Evolutionary conservation across 768 basidiomycete genomes (phyloP).

Genomic region (Lepiota subincarnata): DNA sequence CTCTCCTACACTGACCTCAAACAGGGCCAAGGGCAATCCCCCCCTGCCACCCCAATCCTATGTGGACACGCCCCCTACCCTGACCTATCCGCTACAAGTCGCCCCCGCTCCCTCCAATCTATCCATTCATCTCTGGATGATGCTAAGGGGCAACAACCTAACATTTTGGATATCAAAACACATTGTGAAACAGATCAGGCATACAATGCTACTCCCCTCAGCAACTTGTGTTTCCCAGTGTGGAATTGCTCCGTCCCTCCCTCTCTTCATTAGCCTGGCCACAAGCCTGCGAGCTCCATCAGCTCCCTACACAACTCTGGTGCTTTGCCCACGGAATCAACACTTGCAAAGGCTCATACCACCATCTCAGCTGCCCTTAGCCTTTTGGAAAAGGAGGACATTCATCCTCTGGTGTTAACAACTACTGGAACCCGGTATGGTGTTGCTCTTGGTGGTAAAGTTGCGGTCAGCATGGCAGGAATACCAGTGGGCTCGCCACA

Average conservation of each 20-base stretch:
- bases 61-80: conserved; percentile 19
- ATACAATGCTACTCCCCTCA: neutral
- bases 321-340: neutral
- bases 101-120: conserved; percentile 30
- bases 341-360: too few species aligned
- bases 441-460: conserved; percentile 38
- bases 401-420: too few species aligned
- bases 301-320: neutral
- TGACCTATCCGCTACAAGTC: conserved; percentile 24
- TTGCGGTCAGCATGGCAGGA: conserved; percentile 29
- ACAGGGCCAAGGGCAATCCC: conserved; percentile 14
- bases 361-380: too few species aligned
- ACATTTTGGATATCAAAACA: neutral
- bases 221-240: neutral
- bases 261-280: neutral
- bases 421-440: conserved; percentile 72
- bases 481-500: conserved; percentile 31
- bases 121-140: neutral
- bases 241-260: neutral
- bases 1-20: conserved; percentile 21
- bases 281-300: neutral
- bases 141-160: neutral
- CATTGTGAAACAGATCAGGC: conserved; percentile 2
- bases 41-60: conserved; percentile 27
- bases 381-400: too few species aligned